Conservation (phyloP, 83 land plant genomes). For the Isoetes engelmannii region DNA sequence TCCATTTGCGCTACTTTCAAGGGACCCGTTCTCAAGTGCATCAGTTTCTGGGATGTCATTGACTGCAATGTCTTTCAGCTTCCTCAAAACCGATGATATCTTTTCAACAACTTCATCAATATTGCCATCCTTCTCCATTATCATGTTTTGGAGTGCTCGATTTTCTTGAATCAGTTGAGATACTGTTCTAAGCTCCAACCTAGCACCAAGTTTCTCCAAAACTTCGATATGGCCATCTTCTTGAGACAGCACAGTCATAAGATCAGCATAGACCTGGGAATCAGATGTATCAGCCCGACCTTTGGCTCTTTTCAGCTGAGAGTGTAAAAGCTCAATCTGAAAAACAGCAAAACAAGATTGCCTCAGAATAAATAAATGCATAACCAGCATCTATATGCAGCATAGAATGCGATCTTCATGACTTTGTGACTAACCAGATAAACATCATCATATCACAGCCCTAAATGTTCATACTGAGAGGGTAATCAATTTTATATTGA, state of each 20-base stretch:
- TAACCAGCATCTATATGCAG: no score
- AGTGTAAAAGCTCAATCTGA: slow-evolving; percentile 65
- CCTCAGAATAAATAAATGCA: no score
- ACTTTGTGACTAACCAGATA: no score
- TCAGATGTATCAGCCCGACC: slow-evolving; percentile 44
- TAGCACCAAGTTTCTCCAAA: slow-evolving; percentile 43
- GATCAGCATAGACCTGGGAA: slow-evolving; percentile 38
- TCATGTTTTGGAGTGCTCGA: slow-evolving; percentile 55
- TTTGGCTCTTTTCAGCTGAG: slow-evolving; percentile 60
- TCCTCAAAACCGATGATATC: slow-evolving; percentile 50
- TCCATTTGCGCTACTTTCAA: no score
- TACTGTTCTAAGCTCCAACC: slow-evolving; percentile 46
- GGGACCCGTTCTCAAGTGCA: slow-evolving; percentile 6
- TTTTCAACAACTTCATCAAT: slow-evolving; percentile 45
- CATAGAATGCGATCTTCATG: no score
- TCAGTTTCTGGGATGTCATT: slow-evolving; percentile 44
- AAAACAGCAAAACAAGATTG: neutral
- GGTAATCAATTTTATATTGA: no score
- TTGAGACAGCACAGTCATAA: slow-evolving; percentile 35
- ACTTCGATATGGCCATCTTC: slow-evolving; percentile 24
- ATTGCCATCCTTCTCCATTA: slow-evolving; percentile 34
- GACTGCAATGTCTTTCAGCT: slow-evolving; percentile 52
- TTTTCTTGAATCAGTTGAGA: slow-evolving; percentile 61
- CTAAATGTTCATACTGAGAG: no score
- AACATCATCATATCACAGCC: no score